Evolutionary conservation across 441 rosid genomes (phyloP), one percentile per base, ranked within the genome.

Genomic region (Euphorbia schlechtendalii): DNA sequence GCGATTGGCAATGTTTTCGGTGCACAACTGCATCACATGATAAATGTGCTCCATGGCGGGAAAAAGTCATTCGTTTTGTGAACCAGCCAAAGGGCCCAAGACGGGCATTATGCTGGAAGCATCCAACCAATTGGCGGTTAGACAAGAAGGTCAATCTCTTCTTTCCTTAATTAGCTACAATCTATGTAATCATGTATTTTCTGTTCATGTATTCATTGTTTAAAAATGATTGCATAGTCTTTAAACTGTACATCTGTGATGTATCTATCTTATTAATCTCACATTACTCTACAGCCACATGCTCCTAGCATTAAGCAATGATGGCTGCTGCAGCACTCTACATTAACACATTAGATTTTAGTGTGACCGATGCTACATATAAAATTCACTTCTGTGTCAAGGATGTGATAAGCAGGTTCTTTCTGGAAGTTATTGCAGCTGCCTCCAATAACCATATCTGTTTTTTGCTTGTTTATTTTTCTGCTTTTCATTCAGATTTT

Each of bases 91-190:
- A 27, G 4, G 30, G 30, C 30, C 30, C 30, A 8, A 86, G 95
- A 63, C 78, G 63, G 72, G 96, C 84, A 56, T 63, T 93, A 76
- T 93, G 99, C 76, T 93, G 99, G 99, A 84, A 93, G 77, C 99
- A 93, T 76, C 83, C 82, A 54, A 59, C 83, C 74, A 61, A 90
- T 62, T 93, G 97, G 97, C 79, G 76, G 46, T 78, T 75, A 64
- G 80, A 86, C 76, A 76, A 46, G 69, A 78, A 90, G 99, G 99
- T 93, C 87, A 69, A 79, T 79, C 78, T 84, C 89, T 78, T 78
- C 85, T 84, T 82, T 78, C 76, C 80, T 73, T 46, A 68, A 66
- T 76, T 59, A 67, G 68, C 61, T 67, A 56, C 66, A 57, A 58
- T 63, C 49, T 59, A 30, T 3, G 40, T 53, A 15, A 61, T 2